Evolutionary conservation across 805 yeast genomes (phyloP).

Genomic region (Tetrapisispora fleetii): DNA sequence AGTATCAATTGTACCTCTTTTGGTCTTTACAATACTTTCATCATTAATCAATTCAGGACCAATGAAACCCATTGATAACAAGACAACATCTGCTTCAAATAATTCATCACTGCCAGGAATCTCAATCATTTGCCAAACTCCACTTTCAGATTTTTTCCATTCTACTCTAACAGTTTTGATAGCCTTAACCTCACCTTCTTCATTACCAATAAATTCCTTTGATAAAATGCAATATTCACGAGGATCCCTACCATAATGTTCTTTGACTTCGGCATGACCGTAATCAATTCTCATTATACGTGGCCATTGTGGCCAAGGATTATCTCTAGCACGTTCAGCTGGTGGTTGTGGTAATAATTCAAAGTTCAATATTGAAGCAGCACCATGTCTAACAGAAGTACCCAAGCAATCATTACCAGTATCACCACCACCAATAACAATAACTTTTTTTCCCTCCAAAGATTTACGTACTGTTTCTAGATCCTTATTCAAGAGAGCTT

Average conservation of each 20-base stretch:
- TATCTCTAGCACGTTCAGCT: constrained; percentile 73
- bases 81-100: constrained; percentile 89
- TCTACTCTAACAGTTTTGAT: constrained; percentile 95
- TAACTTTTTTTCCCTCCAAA: constrained; percentile 77
- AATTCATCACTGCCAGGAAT: constrained; percentile 89
- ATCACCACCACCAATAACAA: constrained; percentile 99
- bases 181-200: constrained; percentile 88
- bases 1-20: constrained; percentile 73
- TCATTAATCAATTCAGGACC: constrained; percentile 88
- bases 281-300: constrained; percentile 94
- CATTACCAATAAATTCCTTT: constrained; percentile 92
- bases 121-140: constrained; percentile 99
- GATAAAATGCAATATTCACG: constrained; percentile 93
- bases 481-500: constrained; percentile 74
- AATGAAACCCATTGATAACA: constrained; percentile 93
- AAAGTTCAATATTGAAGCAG: constrained; percentile 85
- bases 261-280: constrained; percentile 91
- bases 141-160: constrained; percentile 91
- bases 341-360: constrained; percentile 94
- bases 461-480: constrained; percentile 65
- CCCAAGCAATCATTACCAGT: constrained; percentile 99
- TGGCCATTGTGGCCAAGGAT: constrained; percentile 99
- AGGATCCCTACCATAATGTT: constrained; percentile 94
- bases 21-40: constrained; percentile 44
- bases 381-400: constrained; percentile 95